phyloP scores from a whole-genome alignment of 2,329 filamentous ascomycete genomes.

The Aspergillus chevalieri region DNA sequence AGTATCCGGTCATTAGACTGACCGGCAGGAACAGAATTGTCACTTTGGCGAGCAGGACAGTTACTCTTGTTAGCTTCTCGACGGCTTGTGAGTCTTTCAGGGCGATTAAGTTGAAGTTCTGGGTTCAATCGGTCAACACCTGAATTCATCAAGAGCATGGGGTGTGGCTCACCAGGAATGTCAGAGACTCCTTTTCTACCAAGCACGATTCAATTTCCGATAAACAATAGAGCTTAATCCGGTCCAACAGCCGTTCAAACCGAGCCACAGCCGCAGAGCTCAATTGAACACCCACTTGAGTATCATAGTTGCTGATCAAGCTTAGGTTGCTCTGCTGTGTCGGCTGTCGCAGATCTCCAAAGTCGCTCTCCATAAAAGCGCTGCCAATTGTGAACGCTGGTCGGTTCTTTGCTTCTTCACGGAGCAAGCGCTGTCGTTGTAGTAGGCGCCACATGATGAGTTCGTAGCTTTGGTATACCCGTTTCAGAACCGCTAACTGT shows the following conservation, averaged over 20 bases:
- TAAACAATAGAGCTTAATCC: constrained; percentile 57
- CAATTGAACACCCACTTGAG: constrained; percentile 36
- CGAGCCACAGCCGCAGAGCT: constrained; percentile 49
- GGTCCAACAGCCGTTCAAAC: constrained; percentile 55
- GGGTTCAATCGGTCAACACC: constrained; percentile 7
- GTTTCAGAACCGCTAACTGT: constrained; percentile 55
- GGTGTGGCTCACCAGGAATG: constrained; percentile 52
- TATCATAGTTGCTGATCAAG: constrained; percentile 13
- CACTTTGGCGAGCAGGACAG: constrained; percentile 66
- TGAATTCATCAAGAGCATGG: constrained; percentile 54
- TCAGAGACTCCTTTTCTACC: constrained; percentile 64
- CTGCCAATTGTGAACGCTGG: constrained; percentile 14
- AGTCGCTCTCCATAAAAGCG: constrained; percentile 22
- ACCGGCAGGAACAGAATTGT: constrained; percentile 71
- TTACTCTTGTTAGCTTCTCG: constrained; percentile 64
- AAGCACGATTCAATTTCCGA: constrained; percentile 59
- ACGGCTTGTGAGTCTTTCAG: constrained; percentile 69
- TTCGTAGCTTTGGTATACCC: constrained; percentile 57
- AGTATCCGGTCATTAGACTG: constrained; percentile 68
- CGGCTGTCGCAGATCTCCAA: constrained; percentile 36
- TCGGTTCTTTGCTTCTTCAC: constrained; percentile 24
- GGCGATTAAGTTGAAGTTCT: constrained; percentile 74
- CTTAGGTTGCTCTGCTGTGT: constrained; percentile 19
- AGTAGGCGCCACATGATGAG: constrained; percentile 58
- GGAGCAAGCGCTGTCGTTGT: constrained; percentile 42